Evolutionary conservation across 495 filamentous ascomycete genomes (phyloP), one percentile per base, ranked within the genome.

Genomic region (Hypoxylon lienhwacheense): DNA sequence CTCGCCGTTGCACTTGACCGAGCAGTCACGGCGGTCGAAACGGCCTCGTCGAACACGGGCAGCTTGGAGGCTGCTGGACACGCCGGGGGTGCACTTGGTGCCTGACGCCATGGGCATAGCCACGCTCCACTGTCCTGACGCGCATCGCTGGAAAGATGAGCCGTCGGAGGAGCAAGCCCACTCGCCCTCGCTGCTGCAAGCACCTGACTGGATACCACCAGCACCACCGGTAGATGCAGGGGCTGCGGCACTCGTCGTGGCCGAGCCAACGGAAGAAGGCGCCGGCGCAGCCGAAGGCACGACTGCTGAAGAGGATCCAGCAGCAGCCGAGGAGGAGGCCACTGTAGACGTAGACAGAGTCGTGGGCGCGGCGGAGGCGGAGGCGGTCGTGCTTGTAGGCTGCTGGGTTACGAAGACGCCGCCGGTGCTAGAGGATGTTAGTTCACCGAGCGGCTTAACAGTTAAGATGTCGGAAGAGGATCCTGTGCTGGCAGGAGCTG

Each of bases 131-230:
- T 65, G 46, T 5, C 86, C 85, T 17, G 70, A 76, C 7, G 84
- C 85, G 54, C 86, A 89, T 54, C 84, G 77, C 66, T 83, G 81
- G 73, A 80, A 89, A 11, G 75, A 72, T 5, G 66, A 72, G 44
- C 85, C 85, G 20, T 63, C 71, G 25, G 86, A 73, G 0, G 58
- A 35, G 66, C 86, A 89, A 72, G 86, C 85, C 84, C 83, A 88
- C 32, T 66, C 61, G 44, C 77, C 79, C 61, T 85, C 81, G 32
- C 66, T 35, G 17, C 63, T 70, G 73, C 81, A 83, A 17, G 78
- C 73, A 5, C 60, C 52, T 1, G 65, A 39, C 29, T 66, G 50
- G n/a, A 41, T 32, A 33, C 63, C 60, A 19, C 37, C 37, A 14
- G 25, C 50, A 12, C 45, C 37, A 41, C 61, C 57, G 19, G 47